A percentile compares a stretch with the other conserved stretches of the same genome.
These are phyloP conservation scores for Waitea zeae DNA, from an alignment of 1,284 basidiomycete species.

Conservation along the genomic window DNA sequence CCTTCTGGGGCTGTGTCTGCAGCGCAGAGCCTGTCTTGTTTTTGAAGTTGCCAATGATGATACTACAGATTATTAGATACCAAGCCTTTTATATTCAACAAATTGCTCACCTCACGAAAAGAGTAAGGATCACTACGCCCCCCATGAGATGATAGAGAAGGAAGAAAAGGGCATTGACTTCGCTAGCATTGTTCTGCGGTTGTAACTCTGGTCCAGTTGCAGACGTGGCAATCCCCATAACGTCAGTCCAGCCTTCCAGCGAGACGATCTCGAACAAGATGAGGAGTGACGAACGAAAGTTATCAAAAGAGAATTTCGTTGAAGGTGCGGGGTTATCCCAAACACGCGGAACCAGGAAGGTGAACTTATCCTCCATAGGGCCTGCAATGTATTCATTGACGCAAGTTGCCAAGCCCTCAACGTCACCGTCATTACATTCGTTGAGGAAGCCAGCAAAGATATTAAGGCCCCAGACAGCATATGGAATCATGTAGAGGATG, in stretches of 20 bases:
- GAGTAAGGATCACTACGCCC: constrained; percentile 76
- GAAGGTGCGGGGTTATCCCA: constrained; percentile 82
- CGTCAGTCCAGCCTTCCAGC: constrained; percentile 91
- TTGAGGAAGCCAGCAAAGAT: constrained; percentile 83
- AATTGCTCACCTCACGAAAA: constrained; percentile 62
- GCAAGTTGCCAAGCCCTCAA: constrained; percentile 47
- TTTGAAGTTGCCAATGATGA: constrained; percentile 92
- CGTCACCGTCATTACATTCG: constrained; percentile 64
- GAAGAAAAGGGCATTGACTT: constrained; percentile 84
- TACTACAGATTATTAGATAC: constrained; percentile 25
- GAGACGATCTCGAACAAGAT: constrained; percentile 97
- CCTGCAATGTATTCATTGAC: constrained; percentile 60
- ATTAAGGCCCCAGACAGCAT: constrained; percentile 93
- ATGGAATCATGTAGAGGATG: constrained; percentile 90
- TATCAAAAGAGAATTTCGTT: constrained; percentile 85
- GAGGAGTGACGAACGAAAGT: constrained; percentile 70
- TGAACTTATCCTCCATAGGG: constrained; percentile 33
- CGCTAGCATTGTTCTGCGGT: constrained; percentile 53
- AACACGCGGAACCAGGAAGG: constrained; percentile 66
- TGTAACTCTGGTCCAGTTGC: constrained; percentile 60
- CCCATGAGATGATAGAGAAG: constrained; percentile 89
- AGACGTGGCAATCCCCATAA: constrained; percentile 71
- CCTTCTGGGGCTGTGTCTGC: constrained; percentile 77
- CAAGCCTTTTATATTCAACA: not conserved
- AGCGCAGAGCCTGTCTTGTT: constrained; percentile 73